Evolutionary conservation across 2,329 filamentous ascomycete genomes (phyloP).

Genomic region (Paecilomyces formosus): DNA sequence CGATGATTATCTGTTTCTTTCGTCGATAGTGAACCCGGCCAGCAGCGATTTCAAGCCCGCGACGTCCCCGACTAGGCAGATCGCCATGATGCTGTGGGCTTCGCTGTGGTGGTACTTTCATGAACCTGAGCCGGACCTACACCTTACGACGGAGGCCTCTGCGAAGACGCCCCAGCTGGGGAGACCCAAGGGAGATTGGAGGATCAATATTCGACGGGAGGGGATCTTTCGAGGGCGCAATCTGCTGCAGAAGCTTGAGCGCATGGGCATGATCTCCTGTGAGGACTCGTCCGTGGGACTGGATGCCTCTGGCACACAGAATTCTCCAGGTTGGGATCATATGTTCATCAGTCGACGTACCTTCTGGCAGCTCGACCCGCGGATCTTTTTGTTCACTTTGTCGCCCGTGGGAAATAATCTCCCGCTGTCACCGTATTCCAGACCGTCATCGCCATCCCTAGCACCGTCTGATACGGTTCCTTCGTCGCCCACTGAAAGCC

Average conservation of each 20-base stretch:
- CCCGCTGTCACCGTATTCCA: constrained; percentile 36
- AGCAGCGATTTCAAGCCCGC: constrained; percentile 72
- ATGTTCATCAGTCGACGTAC: constrained; percentile 76
- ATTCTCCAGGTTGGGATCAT: constrained; percentile 60
- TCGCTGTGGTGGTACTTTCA: constrained; percentile 98
- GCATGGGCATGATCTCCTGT: constrained; percentile 78
- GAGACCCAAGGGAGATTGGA: constrained; percentile 77
- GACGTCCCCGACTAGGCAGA: constrained; percentile 74
- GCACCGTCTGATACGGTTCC: constrained; percentile 1
- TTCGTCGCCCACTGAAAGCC: constrained; percentile 13
- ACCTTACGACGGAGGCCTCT: constrained; percentile 56
- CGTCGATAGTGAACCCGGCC: constrained; percentile 78
- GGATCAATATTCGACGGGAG: constrained; percentile 73
- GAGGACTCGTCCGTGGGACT: constrained; percentile 69
- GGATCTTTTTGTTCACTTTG: constrained; percentile 81
- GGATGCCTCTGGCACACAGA: constrained; percentile 50
- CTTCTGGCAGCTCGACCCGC: constrained; percentile 89
- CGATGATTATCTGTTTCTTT: constrained; percentile 81
- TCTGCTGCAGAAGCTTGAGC: constrained; percentile 80
- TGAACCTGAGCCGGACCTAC: constrained; percentile 63
- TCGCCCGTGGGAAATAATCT: constrained; percentile 44
- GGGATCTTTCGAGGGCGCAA: constrained; percentile 82
- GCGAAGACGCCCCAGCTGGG: constrained; percentile 60
- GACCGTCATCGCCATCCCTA: constrained; percentile 44
- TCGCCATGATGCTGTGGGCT: constrained; percentile 95